Evolutionary conservation across 768 basidiomycete genomes (phyloP).

Genomic region (Russula foetens): DNA sequence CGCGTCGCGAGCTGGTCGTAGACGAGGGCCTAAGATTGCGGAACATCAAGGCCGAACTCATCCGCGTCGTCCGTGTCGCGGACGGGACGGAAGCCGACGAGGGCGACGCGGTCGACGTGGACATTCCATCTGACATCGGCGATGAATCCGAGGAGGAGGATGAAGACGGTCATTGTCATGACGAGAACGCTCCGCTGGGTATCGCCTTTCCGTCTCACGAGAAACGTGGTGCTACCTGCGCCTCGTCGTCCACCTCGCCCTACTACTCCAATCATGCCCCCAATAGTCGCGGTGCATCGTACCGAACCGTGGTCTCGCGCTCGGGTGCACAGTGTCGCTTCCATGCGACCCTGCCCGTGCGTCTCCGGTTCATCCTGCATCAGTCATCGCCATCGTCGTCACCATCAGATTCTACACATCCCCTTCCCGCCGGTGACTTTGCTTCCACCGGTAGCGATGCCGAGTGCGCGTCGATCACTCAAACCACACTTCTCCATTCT

Average conservation of each 20-base stretch:
- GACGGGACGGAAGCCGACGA: conserved; percentile 24
- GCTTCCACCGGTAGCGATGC: conserved; percentile 47
- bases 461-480: conserved; percentile 70
- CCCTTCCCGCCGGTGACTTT: conserved; percentile 35
- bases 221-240: conserved; percentile 17
- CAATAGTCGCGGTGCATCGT: conserved; percentile 21
- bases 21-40: conserved; percentile 66
- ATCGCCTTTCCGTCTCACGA: conserved; percentile 20
- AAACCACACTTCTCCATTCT: conserved; percentile 75
- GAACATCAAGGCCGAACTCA: conserved; percentile 74
- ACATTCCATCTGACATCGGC: conserved; percentile 18
- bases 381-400: conserved; percentile 44
- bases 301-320: conserved; percentile 56
- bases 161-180: conserved; percentile 36
- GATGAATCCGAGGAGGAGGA: conserved; percentile 15
- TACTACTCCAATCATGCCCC: conserved; percentile 21
- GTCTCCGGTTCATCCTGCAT: conserved; percentile 75
- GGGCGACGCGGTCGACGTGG: conserved; percentile 13
- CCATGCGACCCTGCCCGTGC: conserved; percentile 66
- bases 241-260: conserved; percentile 24
- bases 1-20: conserved; percentile 55
- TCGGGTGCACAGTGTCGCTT: conserved; percentile 92
- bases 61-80: conserved; percentile 54
- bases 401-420: conserved; percentile 38
- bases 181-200: conserved; percentile 30